Conservation (phyloP, 2,329 filamentous ascomycete species). For the Botrytis hyacinthi region DNA sequence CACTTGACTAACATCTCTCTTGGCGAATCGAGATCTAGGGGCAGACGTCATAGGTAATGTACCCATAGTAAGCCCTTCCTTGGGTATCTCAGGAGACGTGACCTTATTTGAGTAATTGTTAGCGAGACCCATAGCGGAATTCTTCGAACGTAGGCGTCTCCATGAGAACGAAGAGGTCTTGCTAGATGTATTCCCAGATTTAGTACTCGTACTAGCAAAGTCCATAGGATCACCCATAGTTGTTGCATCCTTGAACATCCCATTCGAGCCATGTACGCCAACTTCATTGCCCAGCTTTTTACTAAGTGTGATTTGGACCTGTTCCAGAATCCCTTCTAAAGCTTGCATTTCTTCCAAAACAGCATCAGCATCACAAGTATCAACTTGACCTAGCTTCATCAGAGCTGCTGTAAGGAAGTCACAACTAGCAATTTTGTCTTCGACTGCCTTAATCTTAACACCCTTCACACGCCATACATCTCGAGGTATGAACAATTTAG, state of each 20-base stretch:
- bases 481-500: constrained; percentile 84
- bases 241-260: constrained; percentile 71
- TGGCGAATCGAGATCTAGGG: constrained; percentile 65
- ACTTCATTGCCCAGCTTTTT: constrained; percentile 94
- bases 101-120: constrained; percentile 51
- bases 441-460: constrained; percentile 85
- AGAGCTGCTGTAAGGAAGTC: constrained; percentile 88
- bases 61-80: constrained; percentile 64
- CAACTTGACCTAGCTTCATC: constrained; percentile 76
- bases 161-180: constrained; percentile 84
- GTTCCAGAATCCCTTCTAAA: constrained; percentile 80
- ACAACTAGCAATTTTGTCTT: constrained; percentile 91
- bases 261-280: constrained; percentile 71
- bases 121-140: constrained; percentile 64
- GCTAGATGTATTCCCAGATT: constrained; percentile 61
- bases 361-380: constrained; percentile 87
- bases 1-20: constrained; percentile 66
- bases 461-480: constrained; percentile 94
- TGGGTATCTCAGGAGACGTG: constrained; percentile 47
- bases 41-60: constrained; percentile 72
- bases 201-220: constrained; percentile 44
- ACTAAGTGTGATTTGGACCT: constrained; percentile 70
- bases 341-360: constrained; percentile 92
- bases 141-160: constrained; percentile 87
- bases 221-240: constrained; percentile 44